A percentile compares a stretch with the other conserved stretches of the same genome.
These are phyloP conservation scores for Colletotrichum karsti DNA, from an alignment of 2,329 filamentous ascomycete genomes.

Conservation along the genomic window DNA sequence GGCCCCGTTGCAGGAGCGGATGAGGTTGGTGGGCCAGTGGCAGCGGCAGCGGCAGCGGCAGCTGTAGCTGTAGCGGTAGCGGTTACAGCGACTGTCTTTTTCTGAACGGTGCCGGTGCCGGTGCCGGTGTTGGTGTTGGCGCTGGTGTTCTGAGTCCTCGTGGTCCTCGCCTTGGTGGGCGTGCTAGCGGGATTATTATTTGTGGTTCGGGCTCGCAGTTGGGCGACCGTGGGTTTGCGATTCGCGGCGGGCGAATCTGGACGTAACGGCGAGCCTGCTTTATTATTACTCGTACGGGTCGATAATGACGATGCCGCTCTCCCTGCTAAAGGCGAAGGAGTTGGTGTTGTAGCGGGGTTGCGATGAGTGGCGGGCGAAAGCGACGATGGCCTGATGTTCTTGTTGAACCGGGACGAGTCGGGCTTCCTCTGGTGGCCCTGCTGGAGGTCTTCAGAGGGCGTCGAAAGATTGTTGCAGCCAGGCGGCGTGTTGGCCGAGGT, in stretches of 20 bases:
- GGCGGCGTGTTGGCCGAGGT: not conserved
- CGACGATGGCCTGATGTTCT: conserved; percentile 28
- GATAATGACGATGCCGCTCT: conserved; percentile 46
- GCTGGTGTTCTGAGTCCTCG: too few species aligned
- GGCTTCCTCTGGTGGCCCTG: conserved; percentile 12
- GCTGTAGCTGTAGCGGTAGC: not conserved
- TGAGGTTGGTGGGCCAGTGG: conserved; percentile 28
- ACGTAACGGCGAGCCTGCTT: conserved; percentile 29
- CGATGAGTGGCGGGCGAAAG: conserved; percentile 20
- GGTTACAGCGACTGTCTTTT: not conserved
- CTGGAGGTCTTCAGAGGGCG: not conserved
- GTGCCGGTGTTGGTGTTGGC: not conserved
- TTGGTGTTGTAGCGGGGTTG: conserved; percentile 1
- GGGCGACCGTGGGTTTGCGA: conserved; percentile 18
- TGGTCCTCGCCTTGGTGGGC: not conserved
- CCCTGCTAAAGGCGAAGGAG: too few species aligned
- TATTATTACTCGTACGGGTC: not conserved
- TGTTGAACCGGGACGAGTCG: conserved; percentile 20
- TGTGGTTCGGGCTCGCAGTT: conserved; percentile 15
- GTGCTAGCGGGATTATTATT: conserved; percentile 22
- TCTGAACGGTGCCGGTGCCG: too few species aligned
- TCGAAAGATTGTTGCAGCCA: conserved; percentile 14
- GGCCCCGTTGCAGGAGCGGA: conserved; percentile 22
- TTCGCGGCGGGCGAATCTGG: conserved; percentile 14
- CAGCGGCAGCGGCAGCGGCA: not conserved